Evolutionary conservation across 2,329 filamentous ascomycete genomes (phyloP).

Genomic region (Thermoascus crustaceus): DNA sequence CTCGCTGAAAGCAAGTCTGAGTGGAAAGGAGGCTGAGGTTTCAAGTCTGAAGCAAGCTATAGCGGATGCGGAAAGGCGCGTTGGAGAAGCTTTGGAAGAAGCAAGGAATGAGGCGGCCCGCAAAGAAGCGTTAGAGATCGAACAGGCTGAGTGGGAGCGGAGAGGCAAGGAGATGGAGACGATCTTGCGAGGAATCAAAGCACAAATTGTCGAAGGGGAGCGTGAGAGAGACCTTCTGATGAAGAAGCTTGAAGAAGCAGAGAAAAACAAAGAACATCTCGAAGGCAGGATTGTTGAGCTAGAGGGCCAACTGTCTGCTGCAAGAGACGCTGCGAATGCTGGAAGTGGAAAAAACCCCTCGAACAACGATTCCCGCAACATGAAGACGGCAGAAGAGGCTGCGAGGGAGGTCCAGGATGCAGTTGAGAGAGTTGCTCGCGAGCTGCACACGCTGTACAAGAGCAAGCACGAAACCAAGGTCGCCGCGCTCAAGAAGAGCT

Average conservation of each 20-base stretch:
- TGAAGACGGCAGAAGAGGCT: constrained; percentile 38
- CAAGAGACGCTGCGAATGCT: constrained; percentile 24
- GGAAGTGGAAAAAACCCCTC: constrained; percentile 27
- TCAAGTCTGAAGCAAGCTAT: constrained; percentile 79
- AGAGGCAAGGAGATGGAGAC: constrained; percentile 78
- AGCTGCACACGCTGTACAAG: constrained; percentile 90
- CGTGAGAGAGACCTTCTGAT: constrained; percentile 73
- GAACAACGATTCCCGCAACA: constrained; percentile 20
- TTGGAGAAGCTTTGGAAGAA: constrained; percentile 76
- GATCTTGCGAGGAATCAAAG: constrained; percentile 68
- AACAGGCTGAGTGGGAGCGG: constrained; percentile 76
- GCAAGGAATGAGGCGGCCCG: constrained; percentile 66
- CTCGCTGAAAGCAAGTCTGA: constrained; percentile 82
- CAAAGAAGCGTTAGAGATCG: constrained; percentile 63
- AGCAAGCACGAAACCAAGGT: constrained; percentile 97
- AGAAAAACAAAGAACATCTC: constrained; percentile 47
- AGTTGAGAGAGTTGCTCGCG: constrained; percentile 85
- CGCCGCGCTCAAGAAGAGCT: constrained; percentile 69
- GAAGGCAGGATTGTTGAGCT: constrained; percentile 40
- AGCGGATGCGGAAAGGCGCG: constrained; percentile 81
- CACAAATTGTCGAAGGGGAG: constrained; percentile 70
- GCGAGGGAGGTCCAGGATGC: constrained; percentile 69
- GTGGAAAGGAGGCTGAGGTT: constrained; percentile 88
- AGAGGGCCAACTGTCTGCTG: constrained; percentile 38
- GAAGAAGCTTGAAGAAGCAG: constrained; percentile 66